Evolutionary conservation across 371 early-diverging fungal genomes (phyloP), one percentile per base, ranked within the genome.

Genomic region (Rhizopus microsporus): DNA sequence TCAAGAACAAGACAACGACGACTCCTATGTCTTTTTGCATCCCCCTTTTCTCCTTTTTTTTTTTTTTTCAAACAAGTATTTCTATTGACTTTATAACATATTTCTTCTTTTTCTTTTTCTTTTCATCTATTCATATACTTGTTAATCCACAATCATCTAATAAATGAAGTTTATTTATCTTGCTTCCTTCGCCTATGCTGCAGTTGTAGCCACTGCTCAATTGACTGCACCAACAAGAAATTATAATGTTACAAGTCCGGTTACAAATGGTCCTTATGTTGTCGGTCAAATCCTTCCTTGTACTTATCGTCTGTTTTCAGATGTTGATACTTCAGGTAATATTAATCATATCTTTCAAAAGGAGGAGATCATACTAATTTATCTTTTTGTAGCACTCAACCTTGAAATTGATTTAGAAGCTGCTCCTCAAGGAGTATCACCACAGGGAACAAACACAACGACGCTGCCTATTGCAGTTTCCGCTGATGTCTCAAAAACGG

Each of bases 261-360:
- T 62, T 8, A 64, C 59, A 45, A 74, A 75, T 47, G 68, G 72
- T 9, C 70, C 79, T 47, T 76, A 79, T 62, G 79, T 79, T 12
- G 58, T 71, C 4, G 71, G 72, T 23, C 79, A 74, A 60, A 69
- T 72, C n/a, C 48, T 79, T 12, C 80, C 80, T 46, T 76, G 76
- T 60, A 79, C 74, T 17, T 79, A 72, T 59, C 72, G 71, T 43
- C 59, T 79, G 5, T 68, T 79, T 42, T 60, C 63, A 15, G 70
- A 72, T 45, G 71, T 72, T 31, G 73, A 79, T 65, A 68, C 67
- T 53, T 67, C 77, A 67, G 70, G 80, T 79, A 76, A 60, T 35
- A 42, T 0, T 23, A 23, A 23, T 1, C 23, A 23, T 23, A 23
- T 23, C 23, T 23, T 23, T 23, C 23, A 23, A 23, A 23, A 23